Percentiles rank a stretch among this genome's conserved stretches.
phyloP scores from a whole-genome alignment of 768 basidiomycete genomes.

The Lactarius pseudohatsudake region DNA sequence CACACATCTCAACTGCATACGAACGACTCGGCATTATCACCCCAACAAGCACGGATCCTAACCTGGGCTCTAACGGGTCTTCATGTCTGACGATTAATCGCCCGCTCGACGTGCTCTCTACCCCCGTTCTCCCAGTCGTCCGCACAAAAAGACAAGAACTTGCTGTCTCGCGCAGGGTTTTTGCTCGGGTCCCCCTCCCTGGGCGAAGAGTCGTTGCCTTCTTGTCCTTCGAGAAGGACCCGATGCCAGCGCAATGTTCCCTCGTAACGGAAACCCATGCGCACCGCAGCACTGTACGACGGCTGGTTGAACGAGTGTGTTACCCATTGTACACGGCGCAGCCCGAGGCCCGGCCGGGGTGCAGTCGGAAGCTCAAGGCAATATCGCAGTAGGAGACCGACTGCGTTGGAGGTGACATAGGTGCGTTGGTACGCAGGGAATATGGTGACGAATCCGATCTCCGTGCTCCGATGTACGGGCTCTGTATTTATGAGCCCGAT shows the following conservation, averaged over 20 bases:
- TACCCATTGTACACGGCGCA: slow-evolving; percentile 49
- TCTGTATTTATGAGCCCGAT: slow-evolving; percentile 37
- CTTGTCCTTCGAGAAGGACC: slow-evolving; percentile 30
- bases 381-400: slow-evolving; percentile 44
- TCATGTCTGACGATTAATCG: slow-evolving; percentile 32
- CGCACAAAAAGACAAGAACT: slow-evolving; percentile 52
- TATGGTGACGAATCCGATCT: slow-evolving; percentile 16
- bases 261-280: slow-evolving; percentile 48
- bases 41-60: not conserved
- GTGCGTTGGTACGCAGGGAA: slow-evolving; percentile 23
- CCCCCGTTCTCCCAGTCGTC: slow-evolving; percentile 56
- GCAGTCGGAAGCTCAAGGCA: slow-evolving; percentile 33
- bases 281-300: slow-evolving; percentile 41
- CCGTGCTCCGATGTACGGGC: slow-evolving; percentile 6
- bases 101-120: slow-evolving; percentile 38
- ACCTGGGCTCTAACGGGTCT: not conserved
- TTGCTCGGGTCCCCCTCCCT: slow-evolving; percentile 33
- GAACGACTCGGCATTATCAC: too few species aligned
- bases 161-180: slow-evolving; percentile 47
- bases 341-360: slow-evolving; percentile 38
- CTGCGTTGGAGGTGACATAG: slow-evolving; percentile 32
- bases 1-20: too few species aligned
- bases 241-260: slow-evolving; percentile 42
- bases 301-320: slow-evolving; percentile 41
- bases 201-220: slow-evolving; percentile 8